These are phyloP conservation scores for Colletotrichum sp. DNA, from an alignment of 2,329 filamentous ascomycete genomes.

Conservation along the genomic window DNA sequence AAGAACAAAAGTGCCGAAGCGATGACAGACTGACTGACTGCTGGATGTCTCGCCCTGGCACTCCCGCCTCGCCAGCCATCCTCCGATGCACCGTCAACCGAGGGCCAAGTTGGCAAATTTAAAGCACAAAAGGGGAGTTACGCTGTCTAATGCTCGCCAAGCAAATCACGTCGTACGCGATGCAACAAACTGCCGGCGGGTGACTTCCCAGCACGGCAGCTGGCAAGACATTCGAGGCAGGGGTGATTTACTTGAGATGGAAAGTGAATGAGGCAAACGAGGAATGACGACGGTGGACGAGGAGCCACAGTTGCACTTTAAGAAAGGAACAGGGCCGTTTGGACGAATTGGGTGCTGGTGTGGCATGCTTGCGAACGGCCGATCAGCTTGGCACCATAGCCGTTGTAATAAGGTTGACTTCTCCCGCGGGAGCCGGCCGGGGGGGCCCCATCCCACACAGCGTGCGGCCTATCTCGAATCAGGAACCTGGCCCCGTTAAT, in stretches of 20 bases:
- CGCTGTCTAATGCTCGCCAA: background rate
- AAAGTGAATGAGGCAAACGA: background rate
- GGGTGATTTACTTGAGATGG: background rate
- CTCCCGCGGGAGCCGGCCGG: background rate
- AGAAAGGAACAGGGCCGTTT: background rate
- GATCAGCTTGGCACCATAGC: slow-evolving; percentile 12
- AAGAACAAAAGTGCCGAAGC: background rate
- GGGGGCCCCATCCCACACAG: background rate
- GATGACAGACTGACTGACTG: background rate
- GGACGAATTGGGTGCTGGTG: background rate
- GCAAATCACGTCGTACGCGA: slow-evolving; percentile 13
- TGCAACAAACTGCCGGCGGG: slow-evolving; percentile 20
- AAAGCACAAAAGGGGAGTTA: background rate
- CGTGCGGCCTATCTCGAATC: background rate
- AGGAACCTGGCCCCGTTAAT: background rate
- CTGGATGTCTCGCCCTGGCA: background rate
- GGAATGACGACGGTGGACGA: background rate
- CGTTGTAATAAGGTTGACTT: slow-evolving; percentile 10
- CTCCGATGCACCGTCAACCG: background rate
- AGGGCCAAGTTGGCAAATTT: background rate
- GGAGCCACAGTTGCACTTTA: background rate
- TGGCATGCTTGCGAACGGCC: background rate
- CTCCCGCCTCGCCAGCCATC: background rate
- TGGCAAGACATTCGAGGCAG: slow-evolving; percentile 5
- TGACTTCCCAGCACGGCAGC: slow-evolving; percentile 18